phyloP scores from a whole-genome alignment of 177 flowering plant genomes.

The Viscum album region DNA sequence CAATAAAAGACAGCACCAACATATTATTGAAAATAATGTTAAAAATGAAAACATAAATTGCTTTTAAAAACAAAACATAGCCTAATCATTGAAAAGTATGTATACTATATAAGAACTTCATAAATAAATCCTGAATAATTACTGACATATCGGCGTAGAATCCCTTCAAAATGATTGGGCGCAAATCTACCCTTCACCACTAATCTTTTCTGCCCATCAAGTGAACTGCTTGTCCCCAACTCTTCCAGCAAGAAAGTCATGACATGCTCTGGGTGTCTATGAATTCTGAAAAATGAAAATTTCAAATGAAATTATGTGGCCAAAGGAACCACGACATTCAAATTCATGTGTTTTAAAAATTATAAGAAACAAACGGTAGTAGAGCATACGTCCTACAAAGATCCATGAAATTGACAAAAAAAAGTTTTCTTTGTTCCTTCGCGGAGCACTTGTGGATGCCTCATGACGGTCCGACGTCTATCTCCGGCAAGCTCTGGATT shows the following conservation, averaged over 20 bases:
- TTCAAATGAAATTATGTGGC: background rate
- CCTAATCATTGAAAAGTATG: too few relatives aligned
- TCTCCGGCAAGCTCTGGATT: slow-evolving; percentile 99
- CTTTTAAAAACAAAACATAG: too few relatives aligned
- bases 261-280: slow-evolving; percentile 93
- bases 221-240: slow-evolving; percentile 92
- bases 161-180: slow-evolving; percentile 93
- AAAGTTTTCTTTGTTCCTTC: slow-evolving; percentile 98
- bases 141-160: slow-evolving; percentile 80
- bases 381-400: slow-evolving; percentile 92
- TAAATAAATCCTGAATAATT: slow-evolving; percentile 40
- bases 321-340: background rate
- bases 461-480: slow-evolving; percentile 91
- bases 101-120: too few relatives aligned
- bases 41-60: too few relatives aligned
- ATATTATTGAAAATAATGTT: too few relatives aligned
- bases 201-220: slow-evolving; percentile 85
- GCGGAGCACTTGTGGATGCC: slow-evolving; percentile 94
- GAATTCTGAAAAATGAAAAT: slow-evolving; percentile 48
- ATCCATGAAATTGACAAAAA: slow-evolving; percentile 89
- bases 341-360: background rate
- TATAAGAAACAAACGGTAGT: background rate
- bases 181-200: slow-evolving; percentile 95
- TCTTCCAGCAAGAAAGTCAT: slow-evolving; percentile 86
- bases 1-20: too few relatives aligned